Evolutionary conservation across 192 early-diverging fungal species (phyloP).

Genomic region (Allomyces javanicus): DNA sequence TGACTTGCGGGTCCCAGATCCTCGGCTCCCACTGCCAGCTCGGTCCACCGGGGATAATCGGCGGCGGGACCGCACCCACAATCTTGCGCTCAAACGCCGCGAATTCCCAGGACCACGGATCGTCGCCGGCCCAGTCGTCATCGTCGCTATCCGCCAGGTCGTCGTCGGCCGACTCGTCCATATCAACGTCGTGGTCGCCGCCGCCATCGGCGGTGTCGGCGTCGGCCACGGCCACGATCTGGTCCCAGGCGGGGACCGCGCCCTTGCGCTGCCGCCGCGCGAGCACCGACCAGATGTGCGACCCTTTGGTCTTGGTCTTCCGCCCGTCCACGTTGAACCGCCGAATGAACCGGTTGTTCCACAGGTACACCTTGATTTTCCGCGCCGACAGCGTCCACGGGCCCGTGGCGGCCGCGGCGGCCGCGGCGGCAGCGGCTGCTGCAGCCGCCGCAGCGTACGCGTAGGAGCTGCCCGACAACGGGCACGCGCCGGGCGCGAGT

Average conservation of each 20-base stretch:
- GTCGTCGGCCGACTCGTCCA: no score
- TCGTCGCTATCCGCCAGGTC: no score
- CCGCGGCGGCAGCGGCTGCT: no score
- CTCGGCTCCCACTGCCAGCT: constrained; percentile 45
- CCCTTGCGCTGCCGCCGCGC: no score
- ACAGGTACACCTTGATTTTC: constrained; percentile 51
- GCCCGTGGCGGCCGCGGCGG: no score
- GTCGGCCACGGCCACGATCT: no score
- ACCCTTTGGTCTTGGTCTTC: constrained; percentile 59
- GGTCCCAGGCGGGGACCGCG: no score
- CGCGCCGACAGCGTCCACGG: constrained; percentile 26
- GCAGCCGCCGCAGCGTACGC: no score
- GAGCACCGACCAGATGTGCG: constrained; percentile 54
- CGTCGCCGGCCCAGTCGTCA: not conserved
- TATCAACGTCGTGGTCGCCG: no score
- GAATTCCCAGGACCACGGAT: constrained; percentile 39
- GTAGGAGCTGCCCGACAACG: no score
- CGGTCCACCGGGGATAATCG: constrained; percentile 37
- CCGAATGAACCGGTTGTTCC: constrained; percentile 52
- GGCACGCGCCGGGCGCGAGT: no score
- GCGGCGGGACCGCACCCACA: constrained; percentile 30
- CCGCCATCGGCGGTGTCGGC: no score
- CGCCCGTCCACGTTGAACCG: constrained; percentile 65
- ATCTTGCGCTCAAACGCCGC: constrained; percentile 50
- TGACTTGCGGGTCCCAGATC: constrained; percentile 59